Conservation (phyloP, 1,284 basidiomycete species). For the Leucoagaricus sp. region DNA sequence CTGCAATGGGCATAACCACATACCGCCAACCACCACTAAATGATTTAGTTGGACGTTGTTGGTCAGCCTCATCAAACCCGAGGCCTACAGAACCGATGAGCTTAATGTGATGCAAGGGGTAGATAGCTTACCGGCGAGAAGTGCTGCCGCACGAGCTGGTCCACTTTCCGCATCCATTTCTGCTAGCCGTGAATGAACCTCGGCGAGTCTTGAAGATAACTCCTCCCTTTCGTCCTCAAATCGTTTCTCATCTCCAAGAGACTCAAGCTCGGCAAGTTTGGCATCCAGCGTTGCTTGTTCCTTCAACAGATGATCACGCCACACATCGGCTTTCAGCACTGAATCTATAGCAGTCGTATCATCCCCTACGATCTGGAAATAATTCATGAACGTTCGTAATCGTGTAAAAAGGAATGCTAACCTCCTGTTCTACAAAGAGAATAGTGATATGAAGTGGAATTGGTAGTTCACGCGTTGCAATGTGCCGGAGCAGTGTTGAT, state of each 20-base stretch:
- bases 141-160: constrained; percentile 87
- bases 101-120: background rate
- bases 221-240: constrained; percentile 88
- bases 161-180: constrained; percentile 99
- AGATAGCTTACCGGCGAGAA: constrained; percentile 32
- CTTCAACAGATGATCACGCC: constrained; percentile 87
- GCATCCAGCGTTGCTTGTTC: constrained; percentile 81
- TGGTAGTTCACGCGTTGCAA: constrained; percentile 93
- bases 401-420: constrained; percentile 40
- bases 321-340: constrained; percentile 95
- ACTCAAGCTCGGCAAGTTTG: constrained; percentile 72
- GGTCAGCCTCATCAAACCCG: constrained; percentile 90
- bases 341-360: constrained; percentile 92
- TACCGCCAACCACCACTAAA: constrained; percentile 99
- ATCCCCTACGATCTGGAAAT: constrained; percentile 79
- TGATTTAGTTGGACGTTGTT: constrained; percentile 77
- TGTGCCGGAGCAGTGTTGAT: constrained; percentile 94
- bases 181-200: constrained; percentile 88
- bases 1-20: constrained; percentile 27
- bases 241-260: constrained; percentile 72
- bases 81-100: constrained; percentile 52
- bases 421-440: constrained; percentile 98
- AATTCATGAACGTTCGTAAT: too few species aligned
- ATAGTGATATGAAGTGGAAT: constrained; percentile 95
- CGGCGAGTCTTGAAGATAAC: constrained; percentile 81